Evolutionary conservation across 352 stramenopile species (phyloP), one percentile per base, ranked within the genome.

Genomic region (Phytopythium aichiense): DNA sequence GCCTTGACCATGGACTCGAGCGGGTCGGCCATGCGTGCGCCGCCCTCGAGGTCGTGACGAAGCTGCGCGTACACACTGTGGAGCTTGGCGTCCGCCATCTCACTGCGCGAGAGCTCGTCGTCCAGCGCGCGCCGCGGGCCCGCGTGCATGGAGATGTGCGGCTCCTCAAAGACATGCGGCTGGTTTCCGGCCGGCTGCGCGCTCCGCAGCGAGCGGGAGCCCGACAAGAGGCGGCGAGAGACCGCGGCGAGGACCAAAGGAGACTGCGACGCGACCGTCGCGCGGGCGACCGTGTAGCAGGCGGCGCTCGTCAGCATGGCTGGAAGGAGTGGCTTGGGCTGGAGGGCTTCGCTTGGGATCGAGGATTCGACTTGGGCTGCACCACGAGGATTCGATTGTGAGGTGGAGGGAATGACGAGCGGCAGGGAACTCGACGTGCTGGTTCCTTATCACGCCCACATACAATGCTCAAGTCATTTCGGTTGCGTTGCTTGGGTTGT

Each of bases 21-120:
- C 37, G 35, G 35, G 23, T 51, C 22, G 9, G 38, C 7, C 20
- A 60, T 33, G 37, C 4, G 37, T 4, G 40, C 25, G 6, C 37
- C 31, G 12, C 28, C 38, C 38, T 70, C 63, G 5, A 73, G 58
- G 51, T 73, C 67, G 46, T 69, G 63, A 43, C 69, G 65, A 3
- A 73, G 54, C 43, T 71, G 43, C 12, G 58, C 58, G 38, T 73
- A 70, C 40, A 58, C 40, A 28, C 54, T 20, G 25, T 69, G 61
- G 15, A 72, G 46, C 51, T 23, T 30, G 22, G 37, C 38, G 18
- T 35, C 52, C n/a, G 52, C 52, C 54, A 60, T 60, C 8, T 46
- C 54, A 11, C 8, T 12, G 35, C 38, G 20, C 6, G 35, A 22
- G 35, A 60, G 54, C 38, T 60, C 35, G 54, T 60, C 54, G 54